Evolutionary conservation across 108 stramenopile genomes (phyloP).

Genomic region (Cyclostephanos tholiformis): DNA sequence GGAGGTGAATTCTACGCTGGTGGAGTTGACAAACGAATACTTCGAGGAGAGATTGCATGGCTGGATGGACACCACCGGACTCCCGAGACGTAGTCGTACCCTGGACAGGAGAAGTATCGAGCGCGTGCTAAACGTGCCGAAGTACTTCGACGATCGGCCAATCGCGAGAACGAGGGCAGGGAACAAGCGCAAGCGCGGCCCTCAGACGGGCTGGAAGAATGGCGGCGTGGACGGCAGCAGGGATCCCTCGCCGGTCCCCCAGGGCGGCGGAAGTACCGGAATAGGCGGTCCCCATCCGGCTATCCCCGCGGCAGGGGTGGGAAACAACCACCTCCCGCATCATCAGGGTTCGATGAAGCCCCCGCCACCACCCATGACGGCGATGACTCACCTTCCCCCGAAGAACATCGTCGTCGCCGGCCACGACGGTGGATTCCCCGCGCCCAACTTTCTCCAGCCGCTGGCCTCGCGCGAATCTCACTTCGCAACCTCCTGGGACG

Average conservation of each 20-base stretch:
- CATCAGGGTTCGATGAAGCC: constrained; percentile 5
- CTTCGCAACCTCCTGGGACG: constrained; percentile 55
- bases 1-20: constrained; percentile 53
- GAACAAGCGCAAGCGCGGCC: constrained; percentile 42
- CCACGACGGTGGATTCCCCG: constrained; percentile 77
- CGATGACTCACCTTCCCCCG: constrained; percentile 1
- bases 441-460: constrained; percentile 77
- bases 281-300: neutral
- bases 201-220: neutral
- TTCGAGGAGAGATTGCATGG: constrained; percentile 69
- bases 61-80: constrained; percentile 68
- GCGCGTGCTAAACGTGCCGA: constrained; percentile 57
- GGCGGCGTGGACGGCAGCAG: constrained; percentile 10
- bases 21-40: constrained; percentile 65
- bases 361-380: neutral
- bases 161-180: constrained; percentile 36
- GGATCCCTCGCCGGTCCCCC: constrained; percentile 23
- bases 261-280: neutral
- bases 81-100: constrained; percentile 43
- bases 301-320: neutral
- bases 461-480: constrained; percentile 65
- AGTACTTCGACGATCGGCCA: constrained; percentile 61
- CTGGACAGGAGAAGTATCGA: constrained; percentile 35
- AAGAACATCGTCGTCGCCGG: constrained; percentile 61
- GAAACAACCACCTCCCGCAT: neutral